Evolutionary conservation across 495 filamentous ascomycete species (phyloP).

Genomic region (Penicillium lagena): DNA sequence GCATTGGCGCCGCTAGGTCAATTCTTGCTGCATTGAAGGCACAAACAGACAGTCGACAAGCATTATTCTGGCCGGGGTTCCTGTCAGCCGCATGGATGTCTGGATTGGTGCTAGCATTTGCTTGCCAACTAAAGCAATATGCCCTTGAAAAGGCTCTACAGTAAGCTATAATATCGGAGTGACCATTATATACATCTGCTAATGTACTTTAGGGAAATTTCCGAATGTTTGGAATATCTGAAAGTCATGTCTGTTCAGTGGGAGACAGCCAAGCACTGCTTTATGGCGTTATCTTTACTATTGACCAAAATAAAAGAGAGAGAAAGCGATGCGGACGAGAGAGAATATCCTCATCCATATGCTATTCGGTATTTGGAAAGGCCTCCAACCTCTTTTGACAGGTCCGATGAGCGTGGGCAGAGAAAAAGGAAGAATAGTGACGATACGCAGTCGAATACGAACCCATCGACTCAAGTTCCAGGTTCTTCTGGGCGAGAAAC

Average conservation of each 20-base stretch:
- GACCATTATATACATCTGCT: conserved; percentile 1
- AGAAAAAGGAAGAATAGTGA: background rate
- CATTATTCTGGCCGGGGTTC: conserved; percentile 37
- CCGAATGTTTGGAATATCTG: conserved; percentile 22
- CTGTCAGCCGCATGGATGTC: conserved; percentile 38
- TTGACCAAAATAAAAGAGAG: conserved; percentile 17
- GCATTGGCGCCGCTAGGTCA: conserved; percentile 30
- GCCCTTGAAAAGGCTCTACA: conserved; percentile 24
- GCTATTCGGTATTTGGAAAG: background rate
- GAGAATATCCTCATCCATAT: conserved; percentile 8
- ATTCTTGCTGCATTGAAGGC: conserved; percentile 27
- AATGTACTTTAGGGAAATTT: conserved; percentile 23
- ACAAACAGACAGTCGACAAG: conserved; percentile 22
- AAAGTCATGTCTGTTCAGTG: conserved; percentile 31
- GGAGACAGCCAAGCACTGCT: conserved; percentile 36
- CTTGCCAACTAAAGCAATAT: conserved; percentile 35
- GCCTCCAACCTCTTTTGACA: background rate
- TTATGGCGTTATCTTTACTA: conserved; percentile 25
- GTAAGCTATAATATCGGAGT: conserved; percentile 14
- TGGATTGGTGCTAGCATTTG: conserved; percentile 33
- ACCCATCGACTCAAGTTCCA: no score
- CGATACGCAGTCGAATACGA: no score
- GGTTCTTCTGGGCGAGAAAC: no score
- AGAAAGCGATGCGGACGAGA: background rate
- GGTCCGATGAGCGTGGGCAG: background rate